Percentiles rank a stretch among this genome's conserved stretches.
Evolutionary conservation across 2,329 filamentous ascomycete genomes (phyloP).

Genomic region (Domatiomyces globalis): DNA sequence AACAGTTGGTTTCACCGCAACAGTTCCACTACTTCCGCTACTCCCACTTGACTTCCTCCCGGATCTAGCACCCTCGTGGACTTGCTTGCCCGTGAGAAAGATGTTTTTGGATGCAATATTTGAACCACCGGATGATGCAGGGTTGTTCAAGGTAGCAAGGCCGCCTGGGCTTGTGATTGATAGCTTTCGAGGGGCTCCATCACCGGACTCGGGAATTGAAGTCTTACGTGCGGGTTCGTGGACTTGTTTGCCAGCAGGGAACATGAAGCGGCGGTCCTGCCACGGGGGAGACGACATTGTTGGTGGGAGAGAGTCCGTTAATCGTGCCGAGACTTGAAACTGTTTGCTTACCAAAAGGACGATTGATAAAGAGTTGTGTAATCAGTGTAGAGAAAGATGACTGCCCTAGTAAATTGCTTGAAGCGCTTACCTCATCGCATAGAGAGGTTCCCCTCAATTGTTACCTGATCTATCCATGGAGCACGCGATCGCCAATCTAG

Average conservation of each 20-base stretch:
- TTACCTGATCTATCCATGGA: too few species aligned
- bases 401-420: too few species aligned
- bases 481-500: too few species aligned
- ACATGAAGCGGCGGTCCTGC: slow-evolving; percentile 17
- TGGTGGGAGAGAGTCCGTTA: not conserved
- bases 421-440: too few species aligned
- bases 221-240: slow-evolving; percentile 10
- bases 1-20: slow-evolving; percentile 23
- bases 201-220: not conserved
- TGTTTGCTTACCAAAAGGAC: too few species aligned
- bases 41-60: slow-evolving; percentile 5
- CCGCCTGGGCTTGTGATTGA: not conserved
- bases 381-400: too few species aligned
- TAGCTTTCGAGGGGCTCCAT: not conserved
- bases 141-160: slow-evolving; percentile 1
- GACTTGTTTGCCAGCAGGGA: slow-evolving; percentile 7
- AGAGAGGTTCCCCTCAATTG: too few species aligned
- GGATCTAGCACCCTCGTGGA: slow-evolving; percentile 8
- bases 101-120: slow-evolving; percentile 1
- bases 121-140: slow-evolving; percentile 1
- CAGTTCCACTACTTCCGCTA: not conserved
- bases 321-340: too few species aligned
- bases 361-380: too few species aligned
- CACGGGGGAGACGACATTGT: slow-evolving; percentile 7
- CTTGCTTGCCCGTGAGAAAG: slow-evolving; percentile 4